phyloP scores from a whole-genome alignment of 176 grass and related monocot species.

The Raddia guianensis region DNA sequence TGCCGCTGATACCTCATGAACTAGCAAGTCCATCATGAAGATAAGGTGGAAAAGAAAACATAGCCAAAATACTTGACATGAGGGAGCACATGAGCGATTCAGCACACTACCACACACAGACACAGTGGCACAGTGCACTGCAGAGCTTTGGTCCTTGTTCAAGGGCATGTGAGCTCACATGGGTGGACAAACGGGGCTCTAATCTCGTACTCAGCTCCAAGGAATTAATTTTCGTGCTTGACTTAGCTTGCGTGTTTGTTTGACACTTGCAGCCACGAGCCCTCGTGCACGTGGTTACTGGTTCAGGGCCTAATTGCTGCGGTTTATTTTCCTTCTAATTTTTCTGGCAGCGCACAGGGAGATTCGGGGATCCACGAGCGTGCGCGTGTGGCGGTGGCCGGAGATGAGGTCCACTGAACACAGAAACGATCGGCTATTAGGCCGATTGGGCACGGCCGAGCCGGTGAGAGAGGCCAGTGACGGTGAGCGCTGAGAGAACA shows the following conservation, averaged over 20 bases:
- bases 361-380: too few species aligned
- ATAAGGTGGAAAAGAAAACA: too few species aligned
- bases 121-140: too few species aligned
- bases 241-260: neutral
- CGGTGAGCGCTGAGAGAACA: too few species aligned
- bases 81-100: neutral
- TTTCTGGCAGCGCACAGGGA: neutral
- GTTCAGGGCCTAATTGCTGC: neutral
- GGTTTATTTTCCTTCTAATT: neutral
- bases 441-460: too few species aligned
- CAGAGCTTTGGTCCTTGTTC: neutral
- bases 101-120: too few species aligned
- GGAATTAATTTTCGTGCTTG: neutral
- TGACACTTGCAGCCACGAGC: neutral
- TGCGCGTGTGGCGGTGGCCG: too few species aligned
- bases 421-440: too few species aligned
- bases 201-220: neutral
- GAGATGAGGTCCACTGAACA: too few species aligned
- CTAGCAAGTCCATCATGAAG: too few species aligned
- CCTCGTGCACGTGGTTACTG: neutral
- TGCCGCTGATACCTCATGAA: too few species aligned
- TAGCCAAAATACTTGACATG: neutral
- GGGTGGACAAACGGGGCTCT: conserved; percentile 33
- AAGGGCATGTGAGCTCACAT: conserved; percentile 50
- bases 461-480: too few species aligned